phyloP scores from a whole-genome alignment of 345 rosid species.

The Eucalyptus caleyi region DNA sequence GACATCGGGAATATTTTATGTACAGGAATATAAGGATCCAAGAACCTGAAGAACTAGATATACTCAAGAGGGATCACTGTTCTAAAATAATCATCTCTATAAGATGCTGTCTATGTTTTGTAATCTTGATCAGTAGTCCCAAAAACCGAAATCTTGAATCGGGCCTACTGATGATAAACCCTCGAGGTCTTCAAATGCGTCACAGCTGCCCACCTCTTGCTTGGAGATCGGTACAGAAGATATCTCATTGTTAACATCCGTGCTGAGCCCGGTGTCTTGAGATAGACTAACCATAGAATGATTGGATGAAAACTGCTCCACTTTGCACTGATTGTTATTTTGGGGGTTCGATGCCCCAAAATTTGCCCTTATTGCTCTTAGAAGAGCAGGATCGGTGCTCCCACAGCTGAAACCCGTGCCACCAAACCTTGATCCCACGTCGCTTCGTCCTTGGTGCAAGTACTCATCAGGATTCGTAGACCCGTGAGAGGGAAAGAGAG shows the following conservation, averaged over 20 bases:
- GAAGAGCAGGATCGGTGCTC: not conserved
- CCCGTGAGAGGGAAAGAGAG: not conserved
- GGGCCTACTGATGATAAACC: not conserved
- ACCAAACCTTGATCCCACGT: not conserved
- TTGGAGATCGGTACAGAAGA: constrained; percentile 20
- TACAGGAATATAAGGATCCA: not conserved
- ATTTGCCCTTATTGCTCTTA: constrained; percentile 1
- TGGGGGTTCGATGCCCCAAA: not conserved
- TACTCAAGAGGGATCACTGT: not conserved
- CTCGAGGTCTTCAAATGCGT: not conserved
- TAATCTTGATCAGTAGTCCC: not conserved
- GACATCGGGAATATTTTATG: not conserved
- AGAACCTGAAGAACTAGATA: not conserved
- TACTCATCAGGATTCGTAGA: not conserved
- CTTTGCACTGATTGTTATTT: constrained; percentile 12
- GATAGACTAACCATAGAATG: constrained; percentile 44
- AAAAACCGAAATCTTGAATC: not conserved
- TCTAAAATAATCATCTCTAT: not conserved
- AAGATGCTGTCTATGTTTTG: not conserved
- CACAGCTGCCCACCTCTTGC: constrained; percentile 6
- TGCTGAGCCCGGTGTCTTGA: constrained; percentile 55
- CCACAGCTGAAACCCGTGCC: not conserved
- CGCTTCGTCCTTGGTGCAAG: constrained; percentile 7
- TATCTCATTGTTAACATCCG: constrained; percentile 47
- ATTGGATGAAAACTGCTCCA: constrained; percentile 43